Percentiles rank a stretch among this genome's conserved stretches.
These are phyloP conservation scores for Penicillium fuscoglaucum DNA, from an alignment of 2,329 filamentous ascomycete genomes.

Conservation along the genomic window DNA sequence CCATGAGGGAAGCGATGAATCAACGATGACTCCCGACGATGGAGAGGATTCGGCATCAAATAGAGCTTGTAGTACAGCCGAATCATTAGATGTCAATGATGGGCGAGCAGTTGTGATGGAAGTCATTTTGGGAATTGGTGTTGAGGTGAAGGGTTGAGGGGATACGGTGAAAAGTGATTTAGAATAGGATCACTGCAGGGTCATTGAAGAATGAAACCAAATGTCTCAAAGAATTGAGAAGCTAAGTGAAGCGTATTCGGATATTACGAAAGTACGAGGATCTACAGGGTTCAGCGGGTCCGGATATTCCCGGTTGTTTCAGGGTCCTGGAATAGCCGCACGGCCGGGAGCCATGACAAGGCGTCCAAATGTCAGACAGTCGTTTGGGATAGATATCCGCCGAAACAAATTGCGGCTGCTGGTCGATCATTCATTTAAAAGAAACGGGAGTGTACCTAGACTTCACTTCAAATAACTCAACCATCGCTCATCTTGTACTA, in stretches of 20 bases:
- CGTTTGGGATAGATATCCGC: conserved; percentile 9
- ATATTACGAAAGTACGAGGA: conserved; percentile 6
- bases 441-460: not conserved
- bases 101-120: conserved; percentile 26
- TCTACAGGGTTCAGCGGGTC: conserved; percentile 2
- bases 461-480: not conserved
- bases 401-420: conserved; percentile 6
- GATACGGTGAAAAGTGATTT: not conserved
- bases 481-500: not conserved
- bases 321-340: conserved; percentile 11
- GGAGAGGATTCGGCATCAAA: conserved; percentile 49
- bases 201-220: not conserved
- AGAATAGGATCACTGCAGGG: not conserved
- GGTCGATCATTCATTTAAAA: conserved; percentile 11
- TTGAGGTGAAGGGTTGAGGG: not conserved
- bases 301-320: conserved; percentile 24
- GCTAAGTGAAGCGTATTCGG: not conserved
- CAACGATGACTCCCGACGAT: conserved; percentile 41
- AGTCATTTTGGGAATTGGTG: conserved; percentile 17
- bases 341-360: not conserved
- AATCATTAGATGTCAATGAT: conserved; percentile 45
- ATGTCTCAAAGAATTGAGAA: not conserved
- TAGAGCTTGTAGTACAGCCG: conserved; percentile 48
- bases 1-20: conserved; percentile 42
- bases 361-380: conserved; percentile 2